phyloP scores from a whole-genome alignment of 331 rosid species.

The Stylosanthes scabra region DNA sequence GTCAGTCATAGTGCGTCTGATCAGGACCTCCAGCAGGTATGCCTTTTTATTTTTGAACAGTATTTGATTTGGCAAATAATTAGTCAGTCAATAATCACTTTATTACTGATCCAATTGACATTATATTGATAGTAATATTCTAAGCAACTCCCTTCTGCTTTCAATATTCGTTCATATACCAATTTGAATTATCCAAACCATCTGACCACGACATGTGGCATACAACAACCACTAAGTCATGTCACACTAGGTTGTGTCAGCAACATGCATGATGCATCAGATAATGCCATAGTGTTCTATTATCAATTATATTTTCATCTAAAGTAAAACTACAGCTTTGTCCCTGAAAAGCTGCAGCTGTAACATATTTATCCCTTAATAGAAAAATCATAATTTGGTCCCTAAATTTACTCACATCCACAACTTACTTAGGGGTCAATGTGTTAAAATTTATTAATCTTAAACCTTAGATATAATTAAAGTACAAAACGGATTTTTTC shows the following conservation, averaged over 20 bases:
- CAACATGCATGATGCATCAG: no score
- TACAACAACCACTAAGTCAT: no score
- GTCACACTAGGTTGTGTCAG: no score
- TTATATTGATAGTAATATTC: constrained; percentile 25
- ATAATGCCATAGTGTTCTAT: no score
- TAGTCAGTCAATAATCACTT: constrained; percentile 14
- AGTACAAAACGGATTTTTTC: not conserved
- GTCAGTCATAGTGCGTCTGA: constrained; percentile 88
- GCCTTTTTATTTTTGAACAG: not conserved
- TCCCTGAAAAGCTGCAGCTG: no score
- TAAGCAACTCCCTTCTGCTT: constrained; percentile 3
- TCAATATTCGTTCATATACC: constrained; percentile 21
- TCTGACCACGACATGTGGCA: constrained; percentile 13
- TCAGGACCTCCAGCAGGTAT: constrained; percentile 98
- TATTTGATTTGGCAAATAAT: constrained; percentile 26
- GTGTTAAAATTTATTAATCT: no score
- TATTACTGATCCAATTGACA: constrained; percentile 29
- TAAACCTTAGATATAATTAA: constrained; percentile 3
- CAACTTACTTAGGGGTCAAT: no score
- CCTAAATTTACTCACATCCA: no score
- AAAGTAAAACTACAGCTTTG: no score
- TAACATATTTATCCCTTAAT: no score
- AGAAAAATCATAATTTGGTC: no score
- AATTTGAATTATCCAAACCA: not conserved
- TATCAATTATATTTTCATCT: no score